A percentile compares a stretch with the other conserved stretches of the same genome.
Evolutionary conservation across 345 rosid genomes (phyloP).

Genomic region (Iberis pinnata): DNA sequence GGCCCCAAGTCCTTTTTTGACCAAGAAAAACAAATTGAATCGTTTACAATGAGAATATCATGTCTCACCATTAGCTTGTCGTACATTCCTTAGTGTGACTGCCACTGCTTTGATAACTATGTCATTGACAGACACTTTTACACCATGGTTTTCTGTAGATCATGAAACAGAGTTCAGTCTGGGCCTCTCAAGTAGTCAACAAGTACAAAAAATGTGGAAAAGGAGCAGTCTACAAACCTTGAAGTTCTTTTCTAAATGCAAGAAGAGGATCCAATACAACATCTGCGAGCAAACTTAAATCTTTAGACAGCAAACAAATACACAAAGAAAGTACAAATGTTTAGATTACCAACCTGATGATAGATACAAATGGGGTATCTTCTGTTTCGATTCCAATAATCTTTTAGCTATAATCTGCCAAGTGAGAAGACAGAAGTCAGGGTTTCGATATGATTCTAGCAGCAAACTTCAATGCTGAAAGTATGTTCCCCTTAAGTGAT

Average conservation of each 20-base stretch:
- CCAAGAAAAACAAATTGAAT: too few relatives aligned
- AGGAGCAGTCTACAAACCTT: slow-evolving; percentile 44
- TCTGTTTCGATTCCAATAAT: slow-evolving; percentile 93
- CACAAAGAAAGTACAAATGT: slow-evolving; percentile 8
- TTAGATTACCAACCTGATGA: slow-evolving; percentile 51
- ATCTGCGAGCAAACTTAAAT: slow-evolving; percentile 44
- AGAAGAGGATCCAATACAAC: slow-evolving; percentile 93
- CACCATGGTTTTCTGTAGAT: slow-evolving; percentile 70
- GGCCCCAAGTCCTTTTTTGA: too few relatives aligned
- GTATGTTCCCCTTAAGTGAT: slow-evolving; percentile 16
- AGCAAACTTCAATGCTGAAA: slow-evolving; percentile 10
- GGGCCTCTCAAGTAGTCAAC: slow-evolving; percentile 22
- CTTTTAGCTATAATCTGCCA: slow-evolving; percentile 84
- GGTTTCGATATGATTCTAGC: slow-evolving; percentile 12
- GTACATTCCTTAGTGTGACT: slow-evolving; percentile 69
- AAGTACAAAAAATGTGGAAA: slow-evolving; percentile 3
- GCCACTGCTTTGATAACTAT: slow-evolving; percentile 92
- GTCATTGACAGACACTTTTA: slow-evolving; percentile 94
- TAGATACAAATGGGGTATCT: slow-evolving; percentile 79
- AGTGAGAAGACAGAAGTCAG: slow-evolving; percentile 19
- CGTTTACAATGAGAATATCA: slow-evolving; percentile 1
- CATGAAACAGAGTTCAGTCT: slow-evolving; percentile 20
- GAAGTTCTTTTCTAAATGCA: slow-evolving; percentile 81
- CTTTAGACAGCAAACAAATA: slow-evolving; percentile 21
- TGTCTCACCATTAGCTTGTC: slow-evolving; percentile 83